These are phyloP conservation scores for Colletotrichum melonis DNA, from an alignment of 2,329 filamentous ascomycete genomes.

Conservation along the genomic window DNA sequence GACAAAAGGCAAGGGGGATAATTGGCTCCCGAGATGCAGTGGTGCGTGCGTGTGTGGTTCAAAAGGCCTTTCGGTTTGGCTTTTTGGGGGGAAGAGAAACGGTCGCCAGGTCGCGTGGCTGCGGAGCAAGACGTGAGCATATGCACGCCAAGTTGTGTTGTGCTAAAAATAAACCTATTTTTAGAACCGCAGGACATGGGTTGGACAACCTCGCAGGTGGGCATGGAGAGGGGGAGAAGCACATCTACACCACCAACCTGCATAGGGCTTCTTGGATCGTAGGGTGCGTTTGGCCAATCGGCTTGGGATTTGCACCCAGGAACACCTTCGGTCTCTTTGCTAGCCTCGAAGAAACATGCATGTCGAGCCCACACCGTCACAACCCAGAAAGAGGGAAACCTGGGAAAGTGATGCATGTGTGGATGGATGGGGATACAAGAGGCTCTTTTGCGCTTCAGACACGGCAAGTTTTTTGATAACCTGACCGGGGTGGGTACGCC, in stretches of 20 bases:
- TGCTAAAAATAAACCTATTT: conserved; percentile 36
- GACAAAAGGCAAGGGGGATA: background rate
- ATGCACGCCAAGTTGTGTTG: background rate
- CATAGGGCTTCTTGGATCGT: background rate
- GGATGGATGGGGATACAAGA: background rate
- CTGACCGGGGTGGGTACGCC: background rate
- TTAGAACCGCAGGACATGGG: conserved; percentile 24
- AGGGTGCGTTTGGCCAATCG: conserved; percentile 19
- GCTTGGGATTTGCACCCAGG: conserved; percentile 18
- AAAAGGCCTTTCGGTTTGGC: background rate
- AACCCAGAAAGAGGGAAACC: background rate
- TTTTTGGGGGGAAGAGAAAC: background rate
- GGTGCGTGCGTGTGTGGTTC: background rate
- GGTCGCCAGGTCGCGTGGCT: conserved; percentile 25
- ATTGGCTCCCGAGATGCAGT: background rate
- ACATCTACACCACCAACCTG: background rate
- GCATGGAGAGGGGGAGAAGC: background rate
- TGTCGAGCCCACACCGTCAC: conserved; percentile 29
- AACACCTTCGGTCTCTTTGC: conserved; percentile 1
- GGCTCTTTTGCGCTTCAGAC: conserved; percentile 2
- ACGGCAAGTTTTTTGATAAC: background rate
- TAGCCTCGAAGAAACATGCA: conserved; percentile 26
- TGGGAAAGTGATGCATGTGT: background rate
- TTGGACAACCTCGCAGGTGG: conserved; percentile 1
- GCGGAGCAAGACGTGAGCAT: conserved; percentile 12